These are phyloP conservation scores for Aphanoascus verrucosus DNA, from an alignment of 2,329 filamentous ascomycete genomes.

Conservation along the genomic window DNA sequence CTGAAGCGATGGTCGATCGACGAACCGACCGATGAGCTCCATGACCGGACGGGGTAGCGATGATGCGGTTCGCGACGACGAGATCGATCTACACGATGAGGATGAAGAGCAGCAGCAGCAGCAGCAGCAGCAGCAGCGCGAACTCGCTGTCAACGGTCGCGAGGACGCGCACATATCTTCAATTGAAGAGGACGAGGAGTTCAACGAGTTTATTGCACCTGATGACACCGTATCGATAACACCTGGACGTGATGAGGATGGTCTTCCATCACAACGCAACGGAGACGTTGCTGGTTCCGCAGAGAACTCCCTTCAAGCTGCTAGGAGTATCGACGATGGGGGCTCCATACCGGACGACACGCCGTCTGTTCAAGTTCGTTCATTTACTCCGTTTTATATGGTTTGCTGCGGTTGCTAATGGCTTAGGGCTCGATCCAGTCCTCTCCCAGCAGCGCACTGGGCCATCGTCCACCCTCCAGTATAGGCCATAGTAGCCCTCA, in stretches of 20 bases:
- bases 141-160: not conserved
- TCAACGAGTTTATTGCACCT: constrained; percentile 11
- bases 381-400: constrained; percentile 41
- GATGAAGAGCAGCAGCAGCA: constrained; percentile 20
- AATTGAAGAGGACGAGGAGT: constrained; percentile 6
- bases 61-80: constrained; percentile 48
- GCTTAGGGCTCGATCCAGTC: constrained; percentile 44
- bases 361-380: constrained; percentile 65
- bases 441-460: constrained; percentile 63
- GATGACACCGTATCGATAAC: constrained; percentile 24
- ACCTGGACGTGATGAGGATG: constrained; percentile 19
- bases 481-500: constrained; percentile 70
- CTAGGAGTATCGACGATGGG: constrained; percentile 51
- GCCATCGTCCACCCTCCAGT: constrained; percentile 55
- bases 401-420: constrained; percentile 38
- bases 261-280: not conserved
- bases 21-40: constrained; percentile 56
- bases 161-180: not conserved
- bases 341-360: constrained; percentile 72
- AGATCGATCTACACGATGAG: constrained; percentile 33
- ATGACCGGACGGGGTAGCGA: constrained; percentile 52
- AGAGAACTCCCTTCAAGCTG: constrained; percentile 15
- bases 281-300: constrained; percentile 20
- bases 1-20: constrained; percentile 44
- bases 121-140: constrained; percentile 9